Evolutionary conservation across 2,329 filamentous ascomycete species (phyloP), one percentile per base, ranked within the genome.

Genomic region (Talaromyces sp.): DNA sequence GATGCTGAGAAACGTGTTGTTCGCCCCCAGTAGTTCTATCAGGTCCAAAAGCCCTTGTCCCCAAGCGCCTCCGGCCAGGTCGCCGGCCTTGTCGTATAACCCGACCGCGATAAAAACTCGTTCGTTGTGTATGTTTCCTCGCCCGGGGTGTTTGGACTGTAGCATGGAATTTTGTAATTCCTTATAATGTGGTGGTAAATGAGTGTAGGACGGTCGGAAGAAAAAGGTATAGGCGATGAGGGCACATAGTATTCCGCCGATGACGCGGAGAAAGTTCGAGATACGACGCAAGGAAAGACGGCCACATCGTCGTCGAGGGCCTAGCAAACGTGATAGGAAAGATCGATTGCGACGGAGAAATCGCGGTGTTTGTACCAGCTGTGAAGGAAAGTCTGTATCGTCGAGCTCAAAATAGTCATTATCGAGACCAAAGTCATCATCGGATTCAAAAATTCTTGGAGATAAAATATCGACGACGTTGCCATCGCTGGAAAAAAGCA

Each of bases 31-130:
- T 31, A 89, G 70, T 54, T 88, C 78, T 32, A 91, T 81, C 58
- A 92, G 73, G 21, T 84, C 76, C 46, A 87, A 69, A 0, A 92
- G 69, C 26, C 81, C 79, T 61, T 80, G 70, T 0, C 85, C 88
- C 88, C 88, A 92, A 29, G 78, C 75, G 1, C 88, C 88, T 7
- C 79, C 75, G 0, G 87, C 82, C 21, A 91, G 75, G 2, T 80
- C 75, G 1, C 86, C 87, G 7, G 78, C 77, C 21, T 79, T 77
- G 67, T 91, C 88, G 65, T 88, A 88, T 58, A 92, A 79, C 67
- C 86, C 89, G 17, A 88, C 84, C 1, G 86, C 86, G 56, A 92
- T 88, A 68, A 88, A 91, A n/a, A 91, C 77, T 67, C 85, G 88
- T 70, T 91, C 86, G 55, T 83, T 78, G 58, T 77, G 72, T 1